These are phyloP conservation scores for Neonectria faginata DNA, from an alignment of 2,329 filamentous ascomycete genomes.

Conservation along the genomic window DNA sequence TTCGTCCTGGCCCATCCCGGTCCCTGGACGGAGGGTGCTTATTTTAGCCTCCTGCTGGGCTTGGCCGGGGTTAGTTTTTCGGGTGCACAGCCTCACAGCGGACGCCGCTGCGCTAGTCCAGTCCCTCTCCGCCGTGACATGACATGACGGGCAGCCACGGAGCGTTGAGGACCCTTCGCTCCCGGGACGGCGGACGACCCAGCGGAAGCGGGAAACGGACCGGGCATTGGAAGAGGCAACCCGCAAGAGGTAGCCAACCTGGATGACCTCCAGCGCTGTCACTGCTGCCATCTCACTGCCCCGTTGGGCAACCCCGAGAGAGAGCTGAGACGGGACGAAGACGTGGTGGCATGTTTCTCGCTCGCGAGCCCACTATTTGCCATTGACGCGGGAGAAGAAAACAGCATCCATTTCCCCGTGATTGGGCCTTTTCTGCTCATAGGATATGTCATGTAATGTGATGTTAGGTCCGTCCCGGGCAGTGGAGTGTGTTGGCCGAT, in stretches of 20 bases:
- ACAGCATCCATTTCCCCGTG: slow-evolving; percentile 19
- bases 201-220: background rate
- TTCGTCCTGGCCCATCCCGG: slow-evolving; percentile 22
- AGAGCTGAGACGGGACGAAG: background rate
- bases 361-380: slow-evolving; percentile 20
- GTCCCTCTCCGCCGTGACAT: slow-evolving; percentile 8
- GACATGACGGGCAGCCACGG: slow-evolving; percentile 18
- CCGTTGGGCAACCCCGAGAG: background rate
- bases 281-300: background rate
- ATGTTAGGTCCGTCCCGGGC: slow-evolving; percentile 9
- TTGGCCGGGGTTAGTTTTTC: slow-evolving; percentile 22
- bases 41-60: slow-evolving; percentile 24
- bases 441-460: slow-evolving; percentile 5
- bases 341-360: slow-evolving; percentile 23
- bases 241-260: background rate
- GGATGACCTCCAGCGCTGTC: background rate
- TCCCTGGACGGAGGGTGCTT: slow-evolving; percentile 25
- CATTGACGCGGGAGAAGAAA: slow-evolving; percentile 20
- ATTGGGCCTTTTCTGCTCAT: slow-evolving; percentile 11
- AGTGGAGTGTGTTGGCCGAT: slow-evolving; percentile 23
- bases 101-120: slow-evolving; percentile 20
- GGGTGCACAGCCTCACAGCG: slow-evolving; percentile 32
- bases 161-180: background rate
- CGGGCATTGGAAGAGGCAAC: background rate
- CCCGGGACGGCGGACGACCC: background rate